Evolutionary conservation across 2,329 filamentous ascomycete species (phyloP), one percentile per base, ranked within the genome.

Genomic region (Fusarium falciforme): DNA sequence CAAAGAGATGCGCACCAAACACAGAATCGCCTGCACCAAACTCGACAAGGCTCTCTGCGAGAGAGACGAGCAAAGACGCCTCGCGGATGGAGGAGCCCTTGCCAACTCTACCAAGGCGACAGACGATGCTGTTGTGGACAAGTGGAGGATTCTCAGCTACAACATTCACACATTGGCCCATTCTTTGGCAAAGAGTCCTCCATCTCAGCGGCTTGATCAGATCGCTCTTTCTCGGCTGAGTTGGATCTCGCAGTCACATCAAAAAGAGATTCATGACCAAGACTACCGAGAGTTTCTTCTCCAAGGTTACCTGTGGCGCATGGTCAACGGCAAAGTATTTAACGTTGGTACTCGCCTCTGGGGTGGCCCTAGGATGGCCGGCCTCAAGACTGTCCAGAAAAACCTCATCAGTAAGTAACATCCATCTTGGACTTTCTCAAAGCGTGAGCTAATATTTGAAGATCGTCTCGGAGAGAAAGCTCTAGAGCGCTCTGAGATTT

Each of bases 71-170:
- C 14, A 63, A 10, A 66, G 55, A 1, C 29, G 60, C 0, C 47
- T 68, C 0, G 38, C 29, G 0, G 54, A 58, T 0, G 49, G 60
- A 0, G 57, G 29, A 0, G 3, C 16, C 5, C 6, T 76, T 0
- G 74, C 66, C 20, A 68, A 73, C 8, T 49, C 70, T 0, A 5
- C 10, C 0, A 79, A 79, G 36, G 2, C 29, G 16, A 66, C 68
- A 0, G 78, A 79, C 4, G 60, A 70, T 16, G 20, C 16, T 0
- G 59, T 80, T 2, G 3, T 6, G 1, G 38, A 31, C 9, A 60
- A 70, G 5, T 80, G 75, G 78, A 68, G 36, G 4, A 38, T 57
- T 6, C 57, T 80, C 6, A 1, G 10, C 4, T 79, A 74, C 31
- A 76, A 69, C 16, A 73, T 79, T 1, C 60, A 59, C 4, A 49